Base-by-base conservation (phyloP, 768 basidiomycete species). In the Lactarius deliciosus region DNA sequence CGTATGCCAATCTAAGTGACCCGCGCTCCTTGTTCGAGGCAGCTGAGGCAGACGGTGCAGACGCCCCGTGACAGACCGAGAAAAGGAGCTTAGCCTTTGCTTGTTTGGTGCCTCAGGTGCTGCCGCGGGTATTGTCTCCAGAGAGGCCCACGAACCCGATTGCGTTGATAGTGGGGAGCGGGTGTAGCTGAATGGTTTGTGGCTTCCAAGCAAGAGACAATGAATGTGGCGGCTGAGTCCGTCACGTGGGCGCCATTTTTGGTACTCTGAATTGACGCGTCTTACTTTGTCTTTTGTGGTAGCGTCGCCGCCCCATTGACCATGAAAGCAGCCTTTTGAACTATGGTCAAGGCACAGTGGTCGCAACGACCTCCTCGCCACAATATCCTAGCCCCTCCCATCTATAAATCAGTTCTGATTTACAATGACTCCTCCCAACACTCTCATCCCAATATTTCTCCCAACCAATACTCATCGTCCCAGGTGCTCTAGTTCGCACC, bases 11-110 rank as follows among this genome's bases (percentile, higher is more conserved):
- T 56, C 18, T 50, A 18, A 71, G 50, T 20, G 70, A 67, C 11
- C 65, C 59, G 1, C 68, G 70, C 28, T 66, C 64, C 43, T 69
- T 71, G 45, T 60, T 32, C 32, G 32, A 32, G 32, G 32, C 30
- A 30, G 30, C 30, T 30, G 30, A 30, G 5, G 30, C 30, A 30
- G 32, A 32, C 32, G 32, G 32, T 32, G 32, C 32, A 8, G 32
- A 30, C 5, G 5, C 30, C 6, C 32, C 7, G 32, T 32, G 32
- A 32, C 32, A 32, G 32, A 32, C 7, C 6, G 34, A 34, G 8
- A 34, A 34, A 34, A 34, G 8, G 34, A 34, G 9, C 34, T 34
- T 34, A 34, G 7, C 34, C 1, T 34, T 34, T 34, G 1, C 34
- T 10, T 9, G 8, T 34, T 34, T 34, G 32, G 32, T 34, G 9